Evolutionary conservation across 1,284 basidiomycete species (phyloP).

Genomic region (Fomitopsis betulina): DNA sequence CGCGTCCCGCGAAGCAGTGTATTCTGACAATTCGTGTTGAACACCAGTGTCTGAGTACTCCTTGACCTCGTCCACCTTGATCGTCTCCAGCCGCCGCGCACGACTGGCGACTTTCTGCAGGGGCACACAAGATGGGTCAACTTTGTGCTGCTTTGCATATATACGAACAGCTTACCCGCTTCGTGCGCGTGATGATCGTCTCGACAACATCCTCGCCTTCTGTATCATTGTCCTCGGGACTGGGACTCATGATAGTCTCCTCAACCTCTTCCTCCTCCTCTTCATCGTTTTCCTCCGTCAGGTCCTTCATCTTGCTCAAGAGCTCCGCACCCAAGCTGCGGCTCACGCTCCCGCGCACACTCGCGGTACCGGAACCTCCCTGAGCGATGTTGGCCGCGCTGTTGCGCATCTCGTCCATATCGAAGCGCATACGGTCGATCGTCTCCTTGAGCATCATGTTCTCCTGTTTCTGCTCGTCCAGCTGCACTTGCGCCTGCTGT

Average conservation of each 20-base stretch:
- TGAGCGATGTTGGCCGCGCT: conserved; percentile 35
- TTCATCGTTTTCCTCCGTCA: conserved; percentile 42
- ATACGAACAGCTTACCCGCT: conserved; percentile 47
- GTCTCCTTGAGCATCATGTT: conserved; percentile 89
- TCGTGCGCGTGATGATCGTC: conserved; percentile 77
- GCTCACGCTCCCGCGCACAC: conserved; percentile 59
- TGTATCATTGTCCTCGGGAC: conserved; percentile 28
- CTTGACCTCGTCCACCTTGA: conserved; percentile 60
- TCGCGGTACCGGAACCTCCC: conserved; percentile 34
- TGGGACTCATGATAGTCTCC: background rate
- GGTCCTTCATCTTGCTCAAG: conserved; percentile 52
- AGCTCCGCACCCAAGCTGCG: conserved; percentile 83
- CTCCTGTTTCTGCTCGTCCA: conserved; percentile 90
- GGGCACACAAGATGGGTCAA: conserved; percentile 2
- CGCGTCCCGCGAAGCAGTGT: conserved; percentile 32
- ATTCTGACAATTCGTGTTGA: conserved; percentile 56
- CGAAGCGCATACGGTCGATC: conserved; percentile 85
- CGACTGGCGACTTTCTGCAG: conserved; percentile 62
- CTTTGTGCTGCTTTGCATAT: background rate
- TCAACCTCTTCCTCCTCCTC: conserved; percentile 34
- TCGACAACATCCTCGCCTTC: conserved; percentile 75
- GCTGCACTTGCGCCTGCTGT: conserved; percentile 61
- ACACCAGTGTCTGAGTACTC: conserved; percentile 67
- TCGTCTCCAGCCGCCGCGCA: conserved; percentile 43
- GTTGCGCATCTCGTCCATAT: conserved; percentile 83